Percentiles rank a stretch among this genome's conserved stretches.
Evolutionary conservation across 2,329 filamentous ascomycete genomes (phyloP).

Genomic region (Cercospora canescens): DNA sequence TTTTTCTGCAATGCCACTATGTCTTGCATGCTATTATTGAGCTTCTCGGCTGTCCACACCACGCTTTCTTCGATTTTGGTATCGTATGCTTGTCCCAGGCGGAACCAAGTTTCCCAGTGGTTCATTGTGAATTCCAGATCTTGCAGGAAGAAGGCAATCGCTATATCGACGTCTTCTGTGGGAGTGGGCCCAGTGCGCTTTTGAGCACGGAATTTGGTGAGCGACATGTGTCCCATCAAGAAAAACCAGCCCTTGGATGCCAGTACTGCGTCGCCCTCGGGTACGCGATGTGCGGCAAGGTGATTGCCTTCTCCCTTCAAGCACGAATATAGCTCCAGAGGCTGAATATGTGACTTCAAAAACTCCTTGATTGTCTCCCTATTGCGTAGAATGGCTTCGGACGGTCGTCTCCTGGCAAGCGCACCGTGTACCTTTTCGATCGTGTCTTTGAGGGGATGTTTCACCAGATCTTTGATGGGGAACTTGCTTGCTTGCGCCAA

Average conservation of each 20-base stretch:
- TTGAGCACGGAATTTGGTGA: constrained; percentile 81
- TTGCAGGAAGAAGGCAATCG: constrained; percentile 74
- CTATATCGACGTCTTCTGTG: constrained; percentile 81
- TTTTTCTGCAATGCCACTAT: constrained; percentile 73
- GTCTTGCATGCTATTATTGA: constrained; percentile 78
- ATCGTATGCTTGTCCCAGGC: constrained; percentile 83
- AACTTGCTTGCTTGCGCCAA: constrained; percentile 78
- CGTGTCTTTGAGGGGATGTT: constrained; percentile 83
- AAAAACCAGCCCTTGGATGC: constrained; percentile 91
- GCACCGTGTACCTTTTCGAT: constrained; percentile 93
- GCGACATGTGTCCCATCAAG: constrained; percentile 80
- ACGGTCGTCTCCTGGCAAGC: constrained; percentile 74
- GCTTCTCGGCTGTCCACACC: constrained; percentile 85
- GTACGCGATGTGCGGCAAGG: constrained; percentile 64
- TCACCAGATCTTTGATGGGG: constrained; percentile 86
- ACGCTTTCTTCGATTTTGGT: constrained; percentile 84
- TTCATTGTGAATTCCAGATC: constrained; percentile 81
- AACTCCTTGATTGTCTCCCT: constrained; percentile 78
- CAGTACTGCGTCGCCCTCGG: constrained; percentile 64
- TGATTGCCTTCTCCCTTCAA: constrained; percentile 75
- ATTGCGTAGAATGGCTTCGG: constrained; percentile 82
- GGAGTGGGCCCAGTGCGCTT: constrained; percentile 72
- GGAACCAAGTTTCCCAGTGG: constrained; percentile 89
- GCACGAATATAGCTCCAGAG: constrained; percentile 75
- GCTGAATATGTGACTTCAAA: constrained; percentile 80